phyloP scores from a whole-genome alignment of 2,329 filamentous ascomycete species.

The Emydomyces testavorans region DNA sequence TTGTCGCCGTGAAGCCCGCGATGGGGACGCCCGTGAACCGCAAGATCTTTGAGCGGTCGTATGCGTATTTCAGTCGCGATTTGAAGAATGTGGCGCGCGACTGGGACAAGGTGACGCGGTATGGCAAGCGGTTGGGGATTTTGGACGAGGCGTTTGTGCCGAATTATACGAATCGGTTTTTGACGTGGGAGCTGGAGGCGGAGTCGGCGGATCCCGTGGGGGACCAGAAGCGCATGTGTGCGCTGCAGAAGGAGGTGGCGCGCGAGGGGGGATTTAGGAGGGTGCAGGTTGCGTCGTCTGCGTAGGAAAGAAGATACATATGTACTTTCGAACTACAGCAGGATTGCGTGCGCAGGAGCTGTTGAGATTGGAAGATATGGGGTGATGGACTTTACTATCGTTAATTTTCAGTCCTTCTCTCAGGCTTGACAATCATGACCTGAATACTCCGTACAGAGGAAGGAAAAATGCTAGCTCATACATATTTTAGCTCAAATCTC shows the following conservation, averaged over 20 bases:
- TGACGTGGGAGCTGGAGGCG: slow-evolving; percentile 53
- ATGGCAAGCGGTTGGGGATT: slow-evolving; percentile 62
- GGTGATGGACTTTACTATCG: neutral
- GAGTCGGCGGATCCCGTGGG: slow-evolving; percentile 57
- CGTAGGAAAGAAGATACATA: neutral
- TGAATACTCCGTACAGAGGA: neutral
- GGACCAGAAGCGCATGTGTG: slow-evolving; percentile 64
- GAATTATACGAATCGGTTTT: slow-evolving; percentile 64
- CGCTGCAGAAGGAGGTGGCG: slow-evolving; percentile 56
- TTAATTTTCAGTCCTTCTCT: neutral
- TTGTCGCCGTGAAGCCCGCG: slow-evolving; percentile 59
- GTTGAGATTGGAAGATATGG: too few relatives aligned
- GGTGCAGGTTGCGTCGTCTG: slow-evolving; percentile 20
- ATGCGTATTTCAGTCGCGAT: slow-evolving; percentile 63
- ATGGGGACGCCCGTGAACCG: slow-evolving; percentile 58
- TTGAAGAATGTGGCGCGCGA: slow-evolving; percentile 63
- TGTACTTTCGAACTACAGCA: too few relatives aligned
- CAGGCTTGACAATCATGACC: too few relatives aligned
- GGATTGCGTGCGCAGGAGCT: too few relatives aligned
- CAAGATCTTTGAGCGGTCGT: slow-evolving; percentile 71
- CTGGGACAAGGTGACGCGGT: slow-evolving; percentile 66
- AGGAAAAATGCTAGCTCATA: neutral
- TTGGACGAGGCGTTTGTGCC: slow-evolving; percentile 51
- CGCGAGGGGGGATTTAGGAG: slow-evolving; percentile 48
- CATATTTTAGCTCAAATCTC: neutral